Base-by-base conservation (phyloP, 83 land plant species). In the Isoetes engelmannii region DNA sequence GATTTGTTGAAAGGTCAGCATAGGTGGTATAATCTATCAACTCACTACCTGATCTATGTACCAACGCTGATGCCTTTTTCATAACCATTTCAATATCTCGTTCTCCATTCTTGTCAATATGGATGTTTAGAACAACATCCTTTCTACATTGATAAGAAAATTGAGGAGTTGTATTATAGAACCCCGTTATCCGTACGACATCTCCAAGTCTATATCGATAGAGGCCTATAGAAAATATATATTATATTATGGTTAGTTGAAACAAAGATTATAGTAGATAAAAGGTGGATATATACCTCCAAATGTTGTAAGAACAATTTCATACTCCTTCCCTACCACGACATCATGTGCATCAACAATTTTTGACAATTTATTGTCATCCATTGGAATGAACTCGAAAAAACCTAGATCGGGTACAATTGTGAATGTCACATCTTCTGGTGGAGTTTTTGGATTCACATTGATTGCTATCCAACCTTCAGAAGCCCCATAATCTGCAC, bases 101-200 rank as follows among this genome's bases (percentile, higher is more conserved):
- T 78, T 89, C 92, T 3, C 84, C 83, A 77, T 71, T 82, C 79
- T 86, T 89, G 84, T 89, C 92, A 5, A 84, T 84, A 80, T 89
- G 84, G 46, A 89, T 65, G 45, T 69, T 78, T 15, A 84, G 82
- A 4, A 89, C 60, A 4, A 86, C 85, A 73, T 78, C 84, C 62
- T 73, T 74, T 60, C 92, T 44, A 81, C 89, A 73, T 4, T 83
- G 64, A 60, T 82, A 89, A 47, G 79, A 55, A 15, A 89, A 72
- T 72, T 84, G 79, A 45, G 92, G 92, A n/a, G 84, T 78, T 4
- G 78, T 54, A 68, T 89, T 86, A 77, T 82, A 76, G 73, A 86
- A 89, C 6, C 89, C 81, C 17, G 55, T 71, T 4, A 89, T 83
- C 60, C 74, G 81, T 28, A 89, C 89, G 12, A 84, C 79, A 44